A percentile compares a stretch with the other conserved stretches of the same genome.
Conservation (phyloP, 2,329 filamentous ascomycete species). For the Cadophora gregata region DNA sequence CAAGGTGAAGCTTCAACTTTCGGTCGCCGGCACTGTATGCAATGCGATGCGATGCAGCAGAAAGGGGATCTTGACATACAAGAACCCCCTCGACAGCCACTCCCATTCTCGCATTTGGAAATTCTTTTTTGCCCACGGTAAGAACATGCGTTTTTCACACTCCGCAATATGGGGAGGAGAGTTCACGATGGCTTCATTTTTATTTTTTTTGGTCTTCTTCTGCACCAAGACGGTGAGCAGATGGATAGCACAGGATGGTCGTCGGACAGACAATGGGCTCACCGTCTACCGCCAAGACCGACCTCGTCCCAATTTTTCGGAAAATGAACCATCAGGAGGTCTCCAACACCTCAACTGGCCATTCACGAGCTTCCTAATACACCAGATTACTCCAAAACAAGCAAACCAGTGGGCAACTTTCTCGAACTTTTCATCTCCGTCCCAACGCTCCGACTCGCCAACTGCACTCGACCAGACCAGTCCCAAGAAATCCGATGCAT, state of each 20-base stretch:
- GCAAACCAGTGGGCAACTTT: not conserved
- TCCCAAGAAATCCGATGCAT: too few relatives aligned
- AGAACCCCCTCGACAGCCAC: constrained; percentile 7
- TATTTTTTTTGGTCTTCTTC: not conserved
- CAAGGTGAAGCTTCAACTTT: not conserved
- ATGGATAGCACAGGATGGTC: not conserved
- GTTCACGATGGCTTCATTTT: not conserved
- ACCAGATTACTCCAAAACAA: not conserved
- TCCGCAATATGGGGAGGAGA: not conserved
- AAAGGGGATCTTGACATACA: constrained; percentile 12
- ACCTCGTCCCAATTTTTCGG: not conserved
- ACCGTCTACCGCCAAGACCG: not conserved
- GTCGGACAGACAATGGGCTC: not conserved
- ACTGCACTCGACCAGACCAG: too few relatives aligned
- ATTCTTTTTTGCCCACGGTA: not conserved
- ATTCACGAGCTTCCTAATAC: constrained; percentile 2
- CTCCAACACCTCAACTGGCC: not conserved
- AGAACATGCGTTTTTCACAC: not conserved
- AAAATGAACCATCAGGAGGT: not conserved
- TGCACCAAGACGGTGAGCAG: too few relatives aligned
- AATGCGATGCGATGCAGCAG: not conserved
- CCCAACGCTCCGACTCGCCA: not conserved
- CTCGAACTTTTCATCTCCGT: not conserved
- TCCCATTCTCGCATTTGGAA: not conserved
- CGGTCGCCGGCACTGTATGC: not conserved